phyloP scores from a whole-genome alignment of 108 stramenopile genomes.

The Conticribra weissflogii region DNA sequence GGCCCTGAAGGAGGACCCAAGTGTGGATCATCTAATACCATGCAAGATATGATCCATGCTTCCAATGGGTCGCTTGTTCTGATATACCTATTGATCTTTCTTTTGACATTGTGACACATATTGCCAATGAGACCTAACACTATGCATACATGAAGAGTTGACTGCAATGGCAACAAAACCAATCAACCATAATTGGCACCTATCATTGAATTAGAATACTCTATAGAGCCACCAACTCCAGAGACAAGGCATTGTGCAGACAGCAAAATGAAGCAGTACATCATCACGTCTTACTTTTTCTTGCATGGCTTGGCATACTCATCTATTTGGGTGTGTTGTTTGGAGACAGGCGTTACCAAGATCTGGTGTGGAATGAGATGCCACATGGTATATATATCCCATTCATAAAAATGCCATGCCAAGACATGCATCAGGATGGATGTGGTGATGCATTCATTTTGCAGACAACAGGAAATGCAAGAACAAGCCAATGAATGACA shows the following conservation, averaged over 20 bases:
- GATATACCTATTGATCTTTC: constrained; percentile 3
- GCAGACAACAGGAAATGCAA: too few species aligned
- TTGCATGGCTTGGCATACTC: not conserved
- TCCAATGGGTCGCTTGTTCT: not conserved
- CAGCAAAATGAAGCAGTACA: not conserved
- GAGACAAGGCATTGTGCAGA: not conserved
- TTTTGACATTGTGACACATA: not conserved
- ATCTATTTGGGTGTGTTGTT: too few species aligned
- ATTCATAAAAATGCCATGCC: too few species aligned
- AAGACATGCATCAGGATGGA: too few species aligned
- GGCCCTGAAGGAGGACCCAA: not conserved
- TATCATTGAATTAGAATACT: not conserved
- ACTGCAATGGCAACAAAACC: constrained; percentile 2
- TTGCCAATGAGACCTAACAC: not conserved
- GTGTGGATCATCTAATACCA: not conserved
- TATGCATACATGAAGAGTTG: constrained; percentile 1
- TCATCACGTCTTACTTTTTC: not conserved
- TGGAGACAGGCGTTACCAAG: too few species aligned
- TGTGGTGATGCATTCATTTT: too few species aligned
- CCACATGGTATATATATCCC: too few species aligned
- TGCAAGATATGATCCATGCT: constrained; percentile 6
- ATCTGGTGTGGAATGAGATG: too few species aligned
- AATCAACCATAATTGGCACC: not conserved
- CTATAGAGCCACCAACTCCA: not conserved
- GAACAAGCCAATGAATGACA: too few species aligned